Conservation (phyloP, 768 basidiomycete species). For the Russula vinacea region DNA sequence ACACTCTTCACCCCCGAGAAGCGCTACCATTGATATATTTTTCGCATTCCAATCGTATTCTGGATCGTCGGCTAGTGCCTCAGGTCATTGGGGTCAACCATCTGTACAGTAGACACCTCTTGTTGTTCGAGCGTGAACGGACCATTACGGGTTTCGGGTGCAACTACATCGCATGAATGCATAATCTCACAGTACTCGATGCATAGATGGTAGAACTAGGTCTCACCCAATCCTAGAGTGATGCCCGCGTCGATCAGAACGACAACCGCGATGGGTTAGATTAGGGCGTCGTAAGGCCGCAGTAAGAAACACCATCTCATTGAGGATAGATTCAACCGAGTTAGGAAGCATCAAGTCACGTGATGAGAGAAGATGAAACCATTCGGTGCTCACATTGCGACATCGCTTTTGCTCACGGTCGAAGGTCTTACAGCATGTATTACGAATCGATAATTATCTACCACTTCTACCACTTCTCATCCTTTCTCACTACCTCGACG, state of each 20-base stretch:
- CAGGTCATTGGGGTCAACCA: no score
- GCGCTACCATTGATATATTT: no score
- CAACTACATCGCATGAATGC: conserved; percentile 34
- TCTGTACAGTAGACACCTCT: conserved; percentile 41
- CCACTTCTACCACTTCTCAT: background rate
- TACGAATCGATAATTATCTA: no score
- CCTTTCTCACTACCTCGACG: background rate
- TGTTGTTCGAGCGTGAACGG: conserved; percentile 38
- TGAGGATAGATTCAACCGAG: no score
- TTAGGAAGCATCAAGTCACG: background rate
- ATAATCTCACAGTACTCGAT: conserved; percentile 37
- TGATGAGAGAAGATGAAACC: background rate
- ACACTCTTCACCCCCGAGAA: no score
- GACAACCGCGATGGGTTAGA: no score
- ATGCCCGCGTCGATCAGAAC: no score
- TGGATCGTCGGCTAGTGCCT: conserved; percentile 47
- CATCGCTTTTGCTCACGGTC: conserved; percentile 19
- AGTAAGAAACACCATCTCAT: no score
- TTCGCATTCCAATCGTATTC: conserved; percentile 52
- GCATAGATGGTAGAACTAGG: conserved; percentile 38
- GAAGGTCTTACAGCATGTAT: background rate
- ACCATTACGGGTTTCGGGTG: conserved; percentile 38
- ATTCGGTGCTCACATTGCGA: conserved; percentile 4
- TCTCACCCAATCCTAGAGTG: no score
- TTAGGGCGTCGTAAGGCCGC: no score